Evolutionary conservation across 139 green algal species (phyloP).

Genomic region (Chlorella vulgaris): DNA sequence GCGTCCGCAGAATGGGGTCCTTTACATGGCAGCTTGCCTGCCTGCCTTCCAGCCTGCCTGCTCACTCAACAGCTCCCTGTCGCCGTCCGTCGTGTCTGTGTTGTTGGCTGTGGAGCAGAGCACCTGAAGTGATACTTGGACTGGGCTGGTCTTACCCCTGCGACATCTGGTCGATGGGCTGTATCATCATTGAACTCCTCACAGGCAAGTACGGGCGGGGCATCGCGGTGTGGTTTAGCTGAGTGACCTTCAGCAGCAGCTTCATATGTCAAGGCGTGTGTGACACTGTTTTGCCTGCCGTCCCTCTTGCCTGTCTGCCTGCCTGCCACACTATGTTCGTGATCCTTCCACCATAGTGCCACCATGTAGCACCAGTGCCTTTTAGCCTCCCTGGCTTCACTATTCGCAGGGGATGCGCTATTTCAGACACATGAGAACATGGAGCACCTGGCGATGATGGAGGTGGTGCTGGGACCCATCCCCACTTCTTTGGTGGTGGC

Average conservation of each 20-base stretch:
- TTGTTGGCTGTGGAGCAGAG: slow-evolving; percentile 72
- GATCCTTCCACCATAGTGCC: too few relatives aligned
- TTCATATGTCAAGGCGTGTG: too few relatives aligned
- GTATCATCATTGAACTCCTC: slow-evolving; percentile 96
- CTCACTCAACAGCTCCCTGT: background rate
- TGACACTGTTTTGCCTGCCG: too few relatives aligned
- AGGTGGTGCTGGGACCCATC: slow-evolving; percentile 83
- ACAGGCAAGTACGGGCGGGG: slow-evolving; percentile 68
- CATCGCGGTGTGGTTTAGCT: background rate
- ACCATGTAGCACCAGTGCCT: too few relatives aligned
- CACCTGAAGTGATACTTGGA: slow-evolving; percentile 96
- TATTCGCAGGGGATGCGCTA: slow-evolving; percentile 74
- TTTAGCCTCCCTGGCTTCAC: background rate
- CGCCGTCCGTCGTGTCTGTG: background rate
- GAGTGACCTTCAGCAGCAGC: too few relatives aligned
- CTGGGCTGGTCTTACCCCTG: slow-evolving; percentile 91
- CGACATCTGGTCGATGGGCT: slow-evolving; percentile 96
- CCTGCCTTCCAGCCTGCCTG: slow-evolving; percentile 2
- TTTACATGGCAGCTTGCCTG: too few relatives aligned
- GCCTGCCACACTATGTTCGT: too few relatives aligned
- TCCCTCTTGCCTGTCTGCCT: too few relatives aligned
- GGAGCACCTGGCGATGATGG: slow-evolving; percentile 99
- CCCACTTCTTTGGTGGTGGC: slow-evolving; percentile 53
- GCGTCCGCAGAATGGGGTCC: too few relatives aligned
- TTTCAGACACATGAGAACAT: slow-evolving; percentile 99